Base-by-base conservation (phyloP, 257 asterid species). In the Salvia miltiorrhiza region DNA sequence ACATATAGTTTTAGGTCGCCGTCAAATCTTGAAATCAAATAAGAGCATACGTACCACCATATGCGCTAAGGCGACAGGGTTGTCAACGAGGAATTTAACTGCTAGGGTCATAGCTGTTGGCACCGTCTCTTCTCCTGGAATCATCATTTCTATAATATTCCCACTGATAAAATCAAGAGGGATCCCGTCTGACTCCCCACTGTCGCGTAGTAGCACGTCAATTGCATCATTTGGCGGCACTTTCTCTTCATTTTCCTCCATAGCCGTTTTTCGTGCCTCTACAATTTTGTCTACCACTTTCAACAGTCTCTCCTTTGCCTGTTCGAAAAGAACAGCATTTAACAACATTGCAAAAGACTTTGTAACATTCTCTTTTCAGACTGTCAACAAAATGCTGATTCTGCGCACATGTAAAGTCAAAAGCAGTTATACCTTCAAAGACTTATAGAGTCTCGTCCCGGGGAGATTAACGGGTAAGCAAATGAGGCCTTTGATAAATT, bases 381-480 rank as follows among this genome's bases (percentile, higher is more conserved):
- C 17, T 16, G 12, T 19, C 23, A 37, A 43, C 8, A 30, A 30
- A 30, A 30, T 5, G 33, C n/a, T n/a, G n/a, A n/a, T n/a, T n/a
- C n/a, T n/a, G n/a, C n/a, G n/a, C n/a, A 14, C 11, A n/a, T 19
- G 57, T 37, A 23, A 63, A 77, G 21, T 7, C 0, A 4, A n/a
- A 43, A 52, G 5, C 1, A 12, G 54, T 32, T 14, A 45, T 87
- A 93, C 99, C 97, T 87, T 83, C 53, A 94, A 74, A 12, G 99
- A 89, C 69, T 81, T 94, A 65, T 94, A 87, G 30, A 94, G 79
- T 16, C 89, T 82, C 45, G 95, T 91, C 19, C 99, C 99, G 0
- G 99, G 99, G 72, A 94, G 77, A 43, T 94, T 94, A 58, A 94
- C 70, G n/a, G 99, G 99, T 35, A 94, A 28, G 69, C 97, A 94